Evolutionary conservation across 768 basidiomycete genomes (phyloP).

Genomic region (Leccinum pellstonianum): DNA sequence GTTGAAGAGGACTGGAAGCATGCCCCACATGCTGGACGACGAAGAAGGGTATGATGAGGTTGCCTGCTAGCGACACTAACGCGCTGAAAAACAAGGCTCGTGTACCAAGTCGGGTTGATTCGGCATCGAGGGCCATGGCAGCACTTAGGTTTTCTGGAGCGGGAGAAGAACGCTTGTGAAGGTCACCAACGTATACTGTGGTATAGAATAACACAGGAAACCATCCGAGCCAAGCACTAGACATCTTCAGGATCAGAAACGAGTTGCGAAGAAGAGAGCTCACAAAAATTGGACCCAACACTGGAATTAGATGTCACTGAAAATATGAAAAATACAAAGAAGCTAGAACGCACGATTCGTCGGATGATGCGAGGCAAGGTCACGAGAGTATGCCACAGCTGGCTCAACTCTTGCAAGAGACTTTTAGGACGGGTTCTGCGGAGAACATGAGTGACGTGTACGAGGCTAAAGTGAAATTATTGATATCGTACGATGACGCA

Average conservation of each 20-base stretch:
- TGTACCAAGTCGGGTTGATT: constrained; percentile 81
- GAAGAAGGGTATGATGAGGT: constrained; percentile 70
- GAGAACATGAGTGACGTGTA: constrained; percentile 5
- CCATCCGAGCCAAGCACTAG: constrained; percentile 85
- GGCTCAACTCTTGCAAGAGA: constrained; percentile 47
- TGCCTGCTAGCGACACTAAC: constrained; percentile 62
- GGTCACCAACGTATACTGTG: constrained; percentile 83
- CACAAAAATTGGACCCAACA: constrained; percentile 82
- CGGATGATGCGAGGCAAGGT: constrained; percentile 73
- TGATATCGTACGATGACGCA: constrained; percentile 29
- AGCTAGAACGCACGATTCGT: constrained; percentile 62
- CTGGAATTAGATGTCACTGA: constrained; percentile 36
- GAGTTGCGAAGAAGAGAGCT: constrained; percentile 24
- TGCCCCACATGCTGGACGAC: constrained; percentile 31
- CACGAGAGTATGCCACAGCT: constrained; percentile 70
- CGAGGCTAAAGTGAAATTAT: not conserved
- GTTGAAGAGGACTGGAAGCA: constrained; percentile 17
- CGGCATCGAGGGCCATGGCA: constrained; percentile 47
- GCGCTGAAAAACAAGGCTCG: constrained; percentile 81
- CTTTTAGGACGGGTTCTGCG: constrained; percentile 26
- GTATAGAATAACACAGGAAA: constrained; percentile 91
- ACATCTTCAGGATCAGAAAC: constrained; percentile 3
- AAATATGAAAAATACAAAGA: constrained; percentile 2
- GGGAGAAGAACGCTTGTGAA: constrained; percentile 59
- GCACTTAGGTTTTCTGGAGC: constrained; percentile 30